A percentile compares a stretch with the other conserved stretches of the same genome.
phyloP scores from a whole-genome alignment of 768 basidiomycete species.

The Tylopilus subfusipes region DNA sequence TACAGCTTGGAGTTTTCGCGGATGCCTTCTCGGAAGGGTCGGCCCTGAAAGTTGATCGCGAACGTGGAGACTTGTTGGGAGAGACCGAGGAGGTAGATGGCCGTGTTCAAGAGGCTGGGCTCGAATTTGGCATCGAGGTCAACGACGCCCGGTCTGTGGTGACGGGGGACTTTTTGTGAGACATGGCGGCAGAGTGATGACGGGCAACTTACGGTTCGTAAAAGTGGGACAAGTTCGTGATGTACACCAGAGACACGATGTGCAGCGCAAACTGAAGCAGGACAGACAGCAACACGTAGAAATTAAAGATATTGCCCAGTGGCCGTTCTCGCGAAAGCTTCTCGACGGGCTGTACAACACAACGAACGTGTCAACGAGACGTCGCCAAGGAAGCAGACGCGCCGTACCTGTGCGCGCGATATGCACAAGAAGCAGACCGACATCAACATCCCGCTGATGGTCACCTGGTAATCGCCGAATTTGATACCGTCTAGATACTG shows the following conservation, averaged over 20 bases:
- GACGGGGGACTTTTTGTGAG: background rate
- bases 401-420: constrained; percentile 86
- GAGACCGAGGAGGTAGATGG: constrained; percentile 91
- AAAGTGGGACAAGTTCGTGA: constrained; percentile 78
- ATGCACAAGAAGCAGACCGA: constrained; percentile 98
- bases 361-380: background rate
- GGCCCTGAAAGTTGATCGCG: constrained; percentile 97
- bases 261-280: constrained; percentile 92
- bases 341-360: constrained; percentile 88
- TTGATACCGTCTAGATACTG: constrained; percentile 99
- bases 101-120: constrained; percentile 91
- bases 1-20: constrained; percentile 92
- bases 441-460: constrained; percentile 90
- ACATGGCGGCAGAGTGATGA: background rate
- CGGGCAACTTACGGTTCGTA: constrained; percentile 66
- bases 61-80: constrained; percentile 99
- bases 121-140: constrained; percentile 97
- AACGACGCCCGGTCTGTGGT: constrained; percentile 61
- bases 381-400: background rate
- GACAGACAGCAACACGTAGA: constrained; percentile 91
- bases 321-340: constrained; percentile 92
- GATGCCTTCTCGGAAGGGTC: constrained; percentile 98
- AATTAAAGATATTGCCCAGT: constrained; percentile 92
- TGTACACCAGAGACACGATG: constrained; percentile 86
- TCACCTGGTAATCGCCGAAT: constrained; percentile 98